Conservation (phyloP, 257 asterid genomes). For the Primulina tabacum region DNA sequence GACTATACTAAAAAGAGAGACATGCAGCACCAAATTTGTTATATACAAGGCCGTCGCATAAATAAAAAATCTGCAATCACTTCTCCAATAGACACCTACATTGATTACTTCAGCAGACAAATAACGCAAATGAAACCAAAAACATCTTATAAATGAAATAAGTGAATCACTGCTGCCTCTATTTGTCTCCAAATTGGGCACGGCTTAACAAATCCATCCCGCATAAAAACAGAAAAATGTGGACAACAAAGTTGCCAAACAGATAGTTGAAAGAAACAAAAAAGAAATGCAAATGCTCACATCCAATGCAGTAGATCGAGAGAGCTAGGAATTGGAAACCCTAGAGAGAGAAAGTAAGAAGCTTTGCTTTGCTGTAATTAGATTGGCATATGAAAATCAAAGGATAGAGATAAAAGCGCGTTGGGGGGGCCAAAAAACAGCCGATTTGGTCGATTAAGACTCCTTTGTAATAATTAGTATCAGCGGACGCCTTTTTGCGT, state of each 20-base stretch:
- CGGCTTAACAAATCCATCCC: constrained; percentile 22
- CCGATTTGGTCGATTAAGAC: background rate
- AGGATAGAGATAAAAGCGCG: constrained; percentile 24
- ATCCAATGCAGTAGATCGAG: constrained; percentile 31
- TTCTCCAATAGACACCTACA: background rate
- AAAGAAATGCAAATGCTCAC: constrained; percentile 31
- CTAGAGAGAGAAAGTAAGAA: constrained; percentile 22
- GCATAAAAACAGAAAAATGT: constrained; percentile 15
- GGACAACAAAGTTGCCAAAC: constrained; percentile 7
- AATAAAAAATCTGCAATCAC: background rate
- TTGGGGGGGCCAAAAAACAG: background rate
- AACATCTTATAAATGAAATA: constrained; percentile 8
- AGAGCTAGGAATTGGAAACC: constrained; percentile 34
- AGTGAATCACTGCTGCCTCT: constrained; percentile 5
- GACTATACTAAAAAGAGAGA: background rate
- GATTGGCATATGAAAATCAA: constrained; percentile 33
- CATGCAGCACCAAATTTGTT: background rate
- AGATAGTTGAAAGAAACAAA: background rate
- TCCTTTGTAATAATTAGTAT: background rate
- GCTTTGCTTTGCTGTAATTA: constrained; percentile 26
- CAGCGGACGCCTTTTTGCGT: too few relatives aligned
- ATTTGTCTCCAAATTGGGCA: constrained; percentile 23
- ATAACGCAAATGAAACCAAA: constrained; percentile 1
- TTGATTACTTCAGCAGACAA: background rate
- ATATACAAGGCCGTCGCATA: too few relatives aligned